Evolutionary conservation across 371 early-diverging fungal genomes (phyloP).

Genomic region (Apophysomyces ossiformis): DNA sequence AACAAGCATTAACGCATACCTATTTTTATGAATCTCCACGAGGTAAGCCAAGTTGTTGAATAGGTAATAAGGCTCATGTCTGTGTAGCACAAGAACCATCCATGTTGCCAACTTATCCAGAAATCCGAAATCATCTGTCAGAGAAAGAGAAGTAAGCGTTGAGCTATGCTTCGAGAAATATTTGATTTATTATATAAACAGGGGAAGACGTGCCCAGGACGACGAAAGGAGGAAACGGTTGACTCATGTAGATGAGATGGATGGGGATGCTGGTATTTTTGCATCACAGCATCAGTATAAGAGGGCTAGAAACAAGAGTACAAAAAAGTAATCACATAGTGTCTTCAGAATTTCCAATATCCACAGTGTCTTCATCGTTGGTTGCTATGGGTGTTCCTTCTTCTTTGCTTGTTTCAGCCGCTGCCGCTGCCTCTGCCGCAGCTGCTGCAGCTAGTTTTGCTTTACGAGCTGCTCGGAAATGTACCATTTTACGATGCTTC

Average conservation of each 20-base stretch:
- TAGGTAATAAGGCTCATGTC: background rate
- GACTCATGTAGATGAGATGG: conserved; percentile 18
- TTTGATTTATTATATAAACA: conserved; percentile 1
- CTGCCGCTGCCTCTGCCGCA: conserved; percentile 38
- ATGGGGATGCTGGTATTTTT: conserved; percentile 20
- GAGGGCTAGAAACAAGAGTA: conserved; percentile 21
- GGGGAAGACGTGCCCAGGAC: conserved; percentile 27
- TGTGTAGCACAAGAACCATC: conserved; percentile 59
- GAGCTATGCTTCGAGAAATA: background rate
- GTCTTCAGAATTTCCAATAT: conserved; percentile 25
- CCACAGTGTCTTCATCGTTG: conserved; percentile 19
- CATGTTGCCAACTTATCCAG: conserved; percentile 70
- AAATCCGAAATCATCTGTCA: conserved; percentile 57
- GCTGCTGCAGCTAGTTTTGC: conserved; percentile 46
- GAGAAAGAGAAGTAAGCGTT: conserved; percentile 44
- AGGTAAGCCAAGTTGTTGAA: conserved; percentile 16
- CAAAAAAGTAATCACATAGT: conserved; percentile 14
- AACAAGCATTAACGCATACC: conserved; percentile 76
- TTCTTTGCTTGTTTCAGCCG: conserved; percentile 17
- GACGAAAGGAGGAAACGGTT: conserved; percentile 29
- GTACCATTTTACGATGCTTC: conserved; percentile 61
- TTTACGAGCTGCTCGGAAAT: conserved; percentile 52
- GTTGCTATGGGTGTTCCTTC: conserved; percentile 11
- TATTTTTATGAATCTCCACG: conserved; percentile 78
- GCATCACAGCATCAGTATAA: conserved; percentile 20